Base-by-base conservation (phyloP, 345 rosid genomes). In the Dovyalis caffra region DNA sequence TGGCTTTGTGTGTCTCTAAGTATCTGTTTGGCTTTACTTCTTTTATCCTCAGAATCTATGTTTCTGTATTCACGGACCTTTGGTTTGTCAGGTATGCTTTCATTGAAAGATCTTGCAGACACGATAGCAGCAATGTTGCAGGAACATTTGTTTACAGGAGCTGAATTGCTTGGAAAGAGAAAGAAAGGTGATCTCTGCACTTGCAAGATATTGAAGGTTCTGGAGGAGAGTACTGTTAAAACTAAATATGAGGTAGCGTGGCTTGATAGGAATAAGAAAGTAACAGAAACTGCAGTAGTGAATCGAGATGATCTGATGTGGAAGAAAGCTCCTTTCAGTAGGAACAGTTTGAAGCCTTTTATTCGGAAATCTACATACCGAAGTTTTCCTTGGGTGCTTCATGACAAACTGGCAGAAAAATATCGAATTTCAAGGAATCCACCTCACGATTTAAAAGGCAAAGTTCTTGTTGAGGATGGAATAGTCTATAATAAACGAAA, bases 311-410 rank as follows among this genome's bases (percentile, higher is more conserved):
- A 88, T 81, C 85, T 95, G 72, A 80, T 82, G 21, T 79, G 86
- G 90, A 95, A 90, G 82, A 95, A 89, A 78, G 69, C 80, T 64
- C 96, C 95, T 15, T 82, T 83, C 77, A 91, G 97, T 86, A 86
- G 97, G 87, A 84, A 83, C 33, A 68, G 87, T 86, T 85, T 95
- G 75, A 95, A 89, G 90, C 88, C 97, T 78, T 91, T 95, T 82
- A 89, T 93, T 80, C 90, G 99, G 82, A 92, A 93, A 76, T 90
- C 98, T 47, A 91, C 98, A 67, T 90, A 88, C 82, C 90, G 87
- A 68, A 89, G 87, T 80, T 79, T 83, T 72, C 99, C 99, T 64
- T 95, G 98, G 98, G 89, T 90, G 80, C 85, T 95, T 81, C 92
- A 90, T 71, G 90, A 85, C 56, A 86, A 85, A 68, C 83, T 95